Conservation (phyloP, 1,284 basidiomycete genomes). For the Coniferiporia weirii region DNA sequence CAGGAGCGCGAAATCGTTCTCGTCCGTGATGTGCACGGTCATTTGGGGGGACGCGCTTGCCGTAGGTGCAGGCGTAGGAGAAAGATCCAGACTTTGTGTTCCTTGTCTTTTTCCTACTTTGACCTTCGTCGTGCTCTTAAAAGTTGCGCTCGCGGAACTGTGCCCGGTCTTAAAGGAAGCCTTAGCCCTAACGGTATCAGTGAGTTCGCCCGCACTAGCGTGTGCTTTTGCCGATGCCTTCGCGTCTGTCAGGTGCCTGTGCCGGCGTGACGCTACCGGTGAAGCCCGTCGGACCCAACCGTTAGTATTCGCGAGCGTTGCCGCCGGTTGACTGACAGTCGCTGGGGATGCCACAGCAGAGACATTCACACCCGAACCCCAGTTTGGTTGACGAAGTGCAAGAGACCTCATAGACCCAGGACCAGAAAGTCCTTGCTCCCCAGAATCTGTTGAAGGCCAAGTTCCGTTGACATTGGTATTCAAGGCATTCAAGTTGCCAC, state of each 20-base stretch:
- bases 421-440: neutral
- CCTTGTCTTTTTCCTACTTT: neutral
- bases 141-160: neutral
- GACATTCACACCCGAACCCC: neutral
- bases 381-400: neutral
- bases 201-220: neutral
- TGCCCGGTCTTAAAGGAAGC: neutral
- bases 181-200: neutral
- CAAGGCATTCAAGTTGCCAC: neutral
- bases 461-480: neutral
- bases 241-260: neutral
- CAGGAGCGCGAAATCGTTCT: conserved; percentile 36
- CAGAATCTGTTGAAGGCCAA: neutral
- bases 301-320: neutral
- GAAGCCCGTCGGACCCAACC: neutral
- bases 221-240: neutral
- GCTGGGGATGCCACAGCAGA: neutral
- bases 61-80: conserved; percentile 43
- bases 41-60: conserved; percentile 34
- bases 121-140: neutral
- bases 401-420: neutral
- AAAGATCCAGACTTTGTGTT: conserved; percentile 1
- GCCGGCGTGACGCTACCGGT: neutral
- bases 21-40: conserved; percentile 36
- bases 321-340: neutral